Evolutionary conservation across 2,329 filamentous ascomycete species (phyloP), one percentile per base, ranked within the genome.

Genomic region (Pseudocercospora pini-densiflorae): DNA sequence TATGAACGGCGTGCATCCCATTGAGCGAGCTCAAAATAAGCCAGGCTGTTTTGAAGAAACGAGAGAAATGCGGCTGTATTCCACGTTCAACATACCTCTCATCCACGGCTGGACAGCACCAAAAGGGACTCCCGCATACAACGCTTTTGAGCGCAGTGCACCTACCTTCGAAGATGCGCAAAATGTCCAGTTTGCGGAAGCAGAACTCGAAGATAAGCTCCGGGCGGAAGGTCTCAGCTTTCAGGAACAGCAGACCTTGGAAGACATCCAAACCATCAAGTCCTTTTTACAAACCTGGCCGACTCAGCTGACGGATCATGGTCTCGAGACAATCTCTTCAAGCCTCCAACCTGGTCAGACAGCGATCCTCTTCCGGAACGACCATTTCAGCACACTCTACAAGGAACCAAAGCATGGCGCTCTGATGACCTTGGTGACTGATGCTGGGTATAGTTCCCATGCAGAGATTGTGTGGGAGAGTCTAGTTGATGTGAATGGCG

Each of bases 381-480:
- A 99, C 75, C 95, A 99, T 77, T 99, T 99, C 76, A 93, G 93
- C 49, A 98, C 94, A 0, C 79, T 99, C 0, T 97, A 97, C 79
- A 92, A 94, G 67, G 93, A 98, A 73, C 93, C 94, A 0, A 83
- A 89, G 53, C 92, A 90, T 0, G 84, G 88, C 47, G 86, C 92
- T 70, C 84, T 98, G 1, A 87, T 94, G 69, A 93, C 92, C 0
- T 82, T 99, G 2, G 93, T 99, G 14, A 98, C 95, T 0, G 95
- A 99, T 76, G 91, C 93, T 27, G 95, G 95, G 0, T 99, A 97
- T 75, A 89, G 91, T 10, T 87, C 85, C 9, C 93, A 97, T 72
- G 90, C 93, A 16, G 94, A 98, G 77, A 89, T 99, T 12, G 92
- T 99, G 0, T 99, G 95, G 95, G 95, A 99, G 79, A 95, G 91